These are phyloP conservation scores for Fusarium verrucosum DNA, from an alignment of 2,329 filamentous ascomycete species.

Conservation along the genomic window DNA sequence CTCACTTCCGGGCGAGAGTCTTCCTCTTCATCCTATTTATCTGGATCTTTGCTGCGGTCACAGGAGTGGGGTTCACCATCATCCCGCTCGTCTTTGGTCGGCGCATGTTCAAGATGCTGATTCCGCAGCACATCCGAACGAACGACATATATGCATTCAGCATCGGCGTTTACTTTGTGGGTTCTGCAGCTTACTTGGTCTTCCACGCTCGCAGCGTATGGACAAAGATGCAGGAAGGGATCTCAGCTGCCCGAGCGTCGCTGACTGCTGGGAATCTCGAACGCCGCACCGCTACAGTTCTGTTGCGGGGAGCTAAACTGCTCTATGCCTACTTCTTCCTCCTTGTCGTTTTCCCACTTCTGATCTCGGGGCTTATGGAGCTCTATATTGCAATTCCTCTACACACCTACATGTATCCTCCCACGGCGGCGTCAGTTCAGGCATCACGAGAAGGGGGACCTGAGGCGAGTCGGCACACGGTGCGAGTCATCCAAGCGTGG, in stretches of 20 bases:
- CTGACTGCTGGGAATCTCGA: constrained; percentile 35
- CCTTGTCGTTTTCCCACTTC: constrained; percentile 79
- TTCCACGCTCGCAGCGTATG: constrained; percentile 60
- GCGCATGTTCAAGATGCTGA: constrained; percentile 74
- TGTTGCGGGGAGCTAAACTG: constrained; percentile 57
- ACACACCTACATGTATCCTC: constrained; percentile 75
- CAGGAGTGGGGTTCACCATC: constrained; percentile 86
- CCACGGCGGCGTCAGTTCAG: constrained; percentile 45
- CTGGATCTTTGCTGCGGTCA: constrained; percentile 91
- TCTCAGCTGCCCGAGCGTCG: constrained; percentile 34
- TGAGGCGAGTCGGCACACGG: constrained; percentile 65
- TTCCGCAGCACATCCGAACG: constrained; percentile 76
- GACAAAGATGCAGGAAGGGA: constrained; percentile 47
- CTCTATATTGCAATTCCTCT: constrained; percentile 89
- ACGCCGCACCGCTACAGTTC: constrained; percentile 43
- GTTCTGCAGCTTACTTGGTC: constrained; percentile 69
- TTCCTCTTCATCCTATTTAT: constrained; percentile 87
- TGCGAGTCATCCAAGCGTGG: constrained; percentile 93
- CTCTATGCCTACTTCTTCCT: constrained; percentile 80
- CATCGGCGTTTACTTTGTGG: constrained; percentile 84
- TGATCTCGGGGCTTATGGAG: constrained; percentile 83
- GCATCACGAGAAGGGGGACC: constrained; percentile 39
- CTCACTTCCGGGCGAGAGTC: constrained; percentile 82
- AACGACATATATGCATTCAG: constrained; percentile 98
- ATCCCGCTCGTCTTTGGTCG: constrained; percentile 87